These are phyloP conservation scores for Avena insularis DNA, from an alignment of 176 grass and related monocot genomes.

Conservation along the genomic window DNA sequence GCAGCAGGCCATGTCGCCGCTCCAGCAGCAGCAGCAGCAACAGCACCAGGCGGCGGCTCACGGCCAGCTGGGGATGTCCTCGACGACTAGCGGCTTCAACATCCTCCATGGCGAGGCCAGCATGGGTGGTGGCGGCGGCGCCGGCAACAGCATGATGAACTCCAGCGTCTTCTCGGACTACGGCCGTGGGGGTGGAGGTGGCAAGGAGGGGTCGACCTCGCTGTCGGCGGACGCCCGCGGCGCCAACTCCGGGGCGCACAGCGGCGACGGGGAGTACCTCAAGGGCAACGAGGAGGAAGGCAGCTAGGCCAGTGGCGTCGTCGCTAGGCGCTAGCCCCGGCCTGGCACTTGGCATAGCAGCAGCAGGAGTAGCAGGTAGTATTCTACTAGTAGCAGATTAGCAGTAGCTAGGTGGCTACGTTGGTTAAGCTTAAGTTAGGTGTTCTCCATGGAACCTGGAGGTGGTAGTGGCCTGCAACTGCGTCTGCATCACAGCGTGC, in stretches of 20 bases:
- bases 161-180: slow-evolving; percentile 76
- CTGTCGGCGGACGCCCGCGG: slow-evolving; percentile 57
- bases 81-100: slow-evolving; percentile 72
- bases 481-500: slow-evolving; percentile 22
- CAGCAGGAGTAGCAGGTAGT: slow-evolving; percentile 40
- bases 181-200: slow-evolving; percentile 46
- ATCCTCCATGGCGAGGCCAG: slow-evolving; percentile 89
- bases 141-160: slow-evolving; percentile 62
- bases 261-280: slow-evolving; percentile 75
- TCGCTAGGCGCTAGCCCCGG: background rate
- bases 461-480: slow-evolving; percentile 51
- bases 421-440: slow-evolving; percentile 16
- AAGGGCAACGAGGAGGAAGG: slow-evolving; percentile 91
- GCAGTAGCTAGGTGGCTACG: slow-evolving; percentile 13
- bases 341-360: background rate
- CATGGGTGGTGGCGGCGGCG: slow-evolving; percentile 55
- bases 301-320: slow-evolving; percentile 32
- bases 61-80: slow-evolving; percentile 66
- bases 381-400: slow-evolving; percentile 34
- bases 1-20: slow-evolving; percentile 62
- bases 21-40: slow-evolving; percentile 73
- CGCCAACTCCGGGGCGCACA: slow-evolving; percentile 62
- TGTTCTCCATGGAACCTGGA: slow-evolving; percentile 55
- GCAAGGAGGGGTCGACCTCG: slow-evolving; percentile 62
- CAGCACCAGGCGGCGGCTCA: slow-evolving; percentile 54